A percentile compares a stretch with the other conserved stretches of the same genome.
Evolutionary conservation across 2,329 filamentous ascomycete species (phyloP).

Genomic region (Lecanicillium sp.): DNA sequence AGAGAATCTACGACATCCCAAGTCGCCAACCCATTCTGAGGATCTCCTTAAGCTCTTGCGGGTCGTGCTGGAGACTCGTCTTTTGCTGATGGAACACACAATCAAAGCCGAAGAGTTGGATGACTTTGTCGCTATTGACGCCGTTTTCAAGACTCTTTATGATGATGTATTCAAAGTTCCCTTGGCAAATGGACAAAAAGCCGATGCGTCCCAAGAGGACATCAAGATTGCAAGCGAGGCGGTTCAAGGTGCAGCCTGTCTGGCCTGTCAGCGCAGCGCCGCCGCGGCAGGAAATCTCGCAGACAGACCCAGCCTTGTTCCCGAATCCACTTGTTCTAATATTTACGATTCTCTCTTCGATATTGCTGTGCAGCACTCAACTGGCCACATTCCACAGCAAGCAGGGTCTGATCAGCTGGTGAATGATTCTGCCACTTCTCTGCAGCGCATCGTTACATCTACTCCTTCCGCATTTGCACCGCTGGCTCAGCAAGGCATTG

Average conservation of each 20-base stretch:
- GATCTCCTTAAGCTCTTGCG: constrained; percentile 44
- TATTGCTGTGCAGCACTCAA: constrained; percentile 18
- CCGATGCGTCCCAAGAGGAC: constrained; percentile 26
- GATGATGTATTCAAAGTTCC: constrained; percentile 32
- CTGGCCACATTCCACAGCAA: constrained; percentile 11
- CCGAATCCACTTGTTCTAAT: constrained; percentile 24
- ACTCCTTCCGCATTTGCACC: constrained; percentile 27
- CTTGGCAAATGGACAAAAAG: constrained; percentile 21
- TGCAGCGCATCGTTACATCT: constrained; percentile 28
- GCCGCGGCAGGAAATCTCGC: constrained; percentile 8
- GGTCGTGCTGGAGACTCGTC: constrained; percentile 39
- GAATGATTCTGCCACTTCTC: constrained; percentile 31
- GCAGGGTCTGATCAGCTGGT: constrained; percentile 25
- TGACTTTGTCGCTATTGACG: constrained; percentile 27
- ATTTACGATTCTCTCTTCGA: constrained; percentile 28
- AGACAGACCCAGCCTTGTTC: constrained; percentile 21
- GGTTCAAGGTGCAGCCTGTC: constrained; percentile 35
- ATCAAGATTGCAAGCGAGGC: constrained; percentile 33
- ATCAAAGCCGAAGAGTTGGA: constrained; percentile 27
- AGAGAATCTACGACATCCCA: constrained; percentile 40
- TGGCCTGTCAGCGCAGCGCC: constrained; percentile 31
- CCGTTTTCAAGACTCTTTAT: constrained; percentile 32
- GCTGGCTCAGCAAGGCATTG: constrained; percentile 21
- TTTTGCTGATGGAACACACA: constrained; percentile 26
- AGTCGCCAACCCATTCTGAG: constrained; percentile 40